These are phyloP conservation scores for Aspergillus bridgeri DNA, from an alignment of 495 filamentous ascomycete genomes.

Conservation along the genomic window DNA sequence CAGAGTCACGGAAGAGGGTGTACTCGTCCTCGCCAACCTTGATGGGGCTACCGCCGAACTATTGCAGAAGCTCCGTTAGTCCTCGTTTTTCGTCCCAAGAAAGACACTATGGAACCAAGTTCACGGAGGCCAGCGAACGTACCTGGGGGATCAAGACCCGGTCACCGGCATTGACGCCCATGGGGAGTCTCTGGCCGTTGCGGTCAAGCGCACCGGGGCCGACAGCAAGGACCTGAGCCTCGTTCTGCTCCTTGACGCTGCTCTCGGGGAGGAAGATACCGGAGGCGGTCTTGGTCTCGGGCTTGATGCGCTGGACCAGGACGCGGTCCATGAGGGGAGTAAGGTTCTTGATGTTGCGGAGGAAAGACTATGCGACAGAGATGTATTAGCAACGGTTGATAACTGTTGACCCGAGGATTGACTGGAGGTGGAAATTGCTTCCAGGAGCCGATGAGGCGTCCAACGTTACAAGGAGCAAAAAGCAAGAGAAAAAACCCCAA, in stretches of 20 bases:
- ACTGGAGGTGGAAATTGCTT: background rate
- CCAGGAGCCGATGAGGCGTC: background rate
- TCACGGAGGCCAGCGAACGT: conserved; percentile 31
- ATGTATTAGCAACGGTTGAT: conserved; percentile 9
- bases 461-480: background rate
- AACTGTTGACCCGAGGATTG: background rate
- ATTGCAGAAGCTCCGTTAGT: conserved; percentile 6
- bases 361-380: conserved; percentile 45
- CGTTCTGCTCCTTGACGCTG: conserved; percentile 96
- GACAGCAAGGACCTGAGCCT: conserved; percentile 92
- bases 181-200: conserved; percentile 79
- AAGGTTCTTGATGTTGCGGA: conserved; percentile 95
- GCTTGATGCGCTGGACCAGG: conserved; percentile 95
- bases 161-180: conserved; percentile 79
- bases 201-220: conserved; percentile 83
- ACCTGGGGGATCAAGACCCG: conserved; percentile 97
- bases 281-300: conserved; percentile 89
- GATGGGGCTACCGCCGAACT: conserved; percentile 94
- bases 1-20: conserved; percentile 91
- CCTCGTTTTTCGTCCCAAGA: background rate
- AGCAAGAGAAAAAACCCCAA: conserved; percentile 10
- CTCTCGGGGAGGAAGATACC: conserved; percentile 98
- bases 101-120: conserved; percentile 7
- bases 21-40: conserved; percentile 98
- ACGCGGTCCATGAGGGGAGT: conserved; percentile 97